Conservation (phyloP, 2,329 filamentous ascomycete genomes). For the Penicillium concentricum region DNA sequence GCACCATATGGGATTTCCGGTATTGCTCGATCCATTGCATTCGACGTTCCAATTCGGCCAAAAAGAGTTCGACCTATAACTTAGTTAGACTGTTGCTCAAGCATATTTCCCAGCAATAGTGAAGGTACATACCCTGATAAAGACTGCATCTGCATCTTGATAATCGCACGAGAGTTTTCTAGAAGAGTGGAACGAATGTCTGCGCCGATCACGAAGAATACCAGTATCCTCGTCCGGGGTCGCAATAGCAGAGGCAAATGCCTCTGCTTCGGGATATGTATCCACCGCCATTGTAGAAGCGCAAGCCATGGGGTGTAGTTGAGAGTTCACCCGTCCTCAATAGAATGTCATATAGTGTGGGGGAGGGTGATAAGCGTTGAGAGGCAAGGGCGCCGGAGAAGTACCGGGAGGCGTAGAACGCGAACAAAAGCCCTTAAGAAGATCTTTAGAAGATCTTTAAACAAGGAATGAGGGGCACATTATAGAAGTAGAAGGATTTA, state of each 20-base stretch:
- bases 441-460: neutral
- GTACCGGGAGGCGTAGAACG: neutral
- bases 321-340: neutral
- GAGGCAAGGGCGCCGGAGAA: neutral
- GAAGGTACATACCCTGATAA: constrained; percentile 37
- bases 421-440: neutral
- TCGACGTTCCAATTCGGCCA: constrained; percentile 81
- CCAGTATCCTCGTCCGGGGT: constrained; percentile 34
- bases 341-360: constrained; percentile 4
- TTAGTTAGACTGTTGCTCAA: constrained; percentile 8
- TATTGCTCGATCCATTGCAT: constrained; percentile 88
- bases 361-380: neutral
- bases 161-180: constrained; percentile 45
- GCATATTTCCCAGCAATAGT: neutral
- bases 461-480: constrained; percentile 3
- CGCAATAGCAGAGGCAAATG: constrained; percentile 26
- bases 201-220: constrained; percentile 41
- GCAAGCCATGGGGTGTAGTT: constrained; percentile 36
- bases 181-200: constrained; percentile 47
- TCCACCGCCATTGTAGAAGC: constrained; percentile 42
- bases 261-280: constrained; percentile 30
- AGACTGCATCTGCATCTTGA: constrained; percentile 45
- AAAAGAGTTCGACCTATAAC: constrained; percentile 46
- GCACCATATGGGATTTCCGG: constrained; percentile 74
- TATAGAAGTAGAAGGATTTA: neutral